phyloP scores from a whole-genome alignment of 139 green algal species.

The Monoraphidium neglectum region DNA sequence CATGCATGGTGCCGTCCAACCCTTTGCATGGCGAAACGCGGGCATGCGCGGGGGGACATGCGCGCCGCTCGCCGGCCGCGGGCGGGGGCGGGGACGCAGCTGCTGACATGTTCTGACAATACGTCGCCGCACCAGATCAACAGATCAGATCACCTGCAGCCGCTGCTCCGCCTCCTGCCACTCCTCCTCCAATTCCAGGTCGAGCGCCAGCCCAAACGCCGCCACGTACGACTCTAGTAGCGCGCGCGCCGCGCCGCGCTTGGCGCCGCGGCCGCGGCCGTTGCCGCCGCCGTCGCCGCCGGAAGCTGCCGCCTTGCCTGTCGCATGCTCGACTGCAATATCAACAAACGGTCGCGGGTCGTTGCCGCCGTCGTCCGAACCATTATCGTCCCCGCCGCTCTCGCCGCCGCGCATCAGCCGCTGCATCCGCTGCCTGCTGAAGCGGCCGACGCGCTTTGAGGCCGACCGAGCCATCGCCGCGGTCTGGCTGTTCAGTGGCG shows the following conservation, averaged over 20 bases:
- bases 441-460: too few relatives aligned
- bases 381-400: too few relatives aligned
- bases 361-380: too few relatives aligned
- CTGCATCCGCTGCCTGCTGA: too few relatives aligned
- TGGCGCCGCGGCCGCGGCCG: constrained; percentile 34
- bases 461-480: too few relatives aligned
- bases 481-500: too few relatives aligned
- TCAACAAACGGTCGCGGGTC: too few relatives aligned
- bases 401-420: too few relatives aligned
- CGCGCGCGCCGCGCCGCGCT: constrained; percentile 16
- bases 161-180: constrained; percentile 21
- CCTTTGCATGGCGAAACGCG: too few relatives aligned
- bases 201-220: constrained; percentile 36
- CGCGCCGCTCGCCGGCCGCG: neutral
- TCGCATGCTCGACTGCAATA: too few relatives aligned
- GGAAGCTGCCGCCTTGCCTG: neutral
- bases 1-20: too few relatives aligned
- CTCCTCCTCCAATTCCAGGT: constrained; percentile 46
- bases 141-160: constrained; percentile 4
- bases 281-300: constrained; percentile 32
- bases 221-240: constrained; percentile 32
- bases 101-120: neutral
- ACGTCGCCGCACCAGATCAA: neutral
- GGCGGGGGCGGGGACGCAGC: neutral
- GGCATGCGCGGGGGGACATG: neutral